These are phyloP conservation scores for Clonostachys chloroleuca DNA, from an alignment of 2,329 filamentous ascomycete species.

Conservation along the genomic window DNA sequence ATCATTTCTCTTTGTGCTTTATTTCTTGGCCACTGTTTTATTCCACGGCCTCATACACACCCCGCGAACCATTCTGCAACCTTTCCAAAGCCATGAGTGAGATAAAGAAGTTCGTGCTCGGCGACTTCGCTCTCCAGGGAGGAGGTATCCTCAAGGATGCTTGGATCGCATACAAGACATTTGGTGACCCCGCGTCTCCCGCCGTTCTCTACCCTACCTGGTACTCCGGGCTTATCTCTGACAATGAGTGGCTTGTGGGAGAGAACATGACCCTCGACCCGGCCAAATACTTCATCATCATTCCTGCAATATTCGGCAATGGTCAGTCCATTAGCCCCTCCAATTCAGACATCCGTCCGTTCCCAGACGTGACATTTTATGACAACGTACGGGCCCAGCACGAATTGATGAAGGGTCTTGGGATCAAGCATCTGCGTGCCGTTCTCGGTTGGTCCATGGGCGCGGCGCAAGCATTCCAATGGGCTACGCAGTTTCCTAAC, in stretches of 20 bases:
- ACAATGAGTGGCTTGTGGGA: conserved; percentile 74
- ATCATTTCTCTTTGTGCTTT: not conserved
- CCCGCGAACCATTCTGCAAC: accelerated
- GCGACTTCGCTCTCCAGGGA: conserved; percentile 63
- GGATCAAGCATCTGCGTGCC: conserved; percentile 33
- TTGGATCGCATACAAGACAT: conserved; percentile 73
- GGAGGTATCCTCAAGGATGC: conserved; percentile 59
- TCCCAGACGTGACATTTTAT: conserved; percentile 38
- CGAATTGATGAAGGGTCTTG: conserved; percentile 32
- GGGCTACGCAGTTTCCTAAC: conserved; percentile 41
- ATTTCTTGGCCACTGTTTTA: not conserved
- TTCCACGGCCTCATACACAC: not conserved
- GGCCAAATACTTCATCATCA: conserved; percentile 40
- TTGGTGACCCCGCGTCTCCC: conserved; percentile 57
- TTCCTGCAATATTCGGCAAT: conserved; percentile 46
- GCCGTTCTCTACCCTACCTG: conserved; percentile 74
- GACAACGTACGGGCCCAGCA: conserved; percentile 49
- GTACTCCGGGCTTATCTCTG: conserved; percentile 58
- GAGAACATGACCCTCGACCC: conserved; percentile 61
- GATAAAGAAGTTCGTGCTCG: conserved; percentile 42
- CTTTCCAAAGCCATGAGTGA: not conserved
- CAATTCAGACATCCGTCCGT: conserved; percentile 31
- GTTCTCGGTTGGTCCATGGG: conserved; percentile 55
- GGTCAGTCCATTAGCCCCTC: conserved; percentile 49
- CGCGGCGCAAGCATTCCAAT: conserved; percentile 48